These are phyloP conservation scores for Naegleria gruberi DNA, from an alignment of 208 protist species.

Conservation along the genomic window DNA sequence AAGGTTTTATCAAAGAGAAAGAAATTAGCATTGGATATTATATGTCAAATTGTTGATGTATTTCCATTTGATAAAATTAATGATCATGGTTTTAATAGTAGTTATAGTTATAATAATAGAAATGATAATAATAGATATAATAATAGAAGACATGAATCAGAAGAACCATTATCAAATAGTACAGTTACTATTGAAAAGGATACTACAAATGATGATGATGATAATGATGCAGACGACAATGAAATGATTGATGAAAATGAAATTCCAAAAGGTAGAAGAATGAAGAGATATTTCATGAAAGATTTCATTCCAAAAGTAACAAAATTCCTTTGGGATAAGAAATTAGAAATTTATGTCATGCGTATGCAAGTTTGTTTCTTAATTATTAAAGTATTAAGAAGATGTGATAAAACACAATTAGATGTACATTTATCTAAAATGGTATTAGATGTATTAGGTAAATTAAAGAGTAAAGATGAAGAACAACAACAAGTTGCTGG, in stretches of 20 bases:
- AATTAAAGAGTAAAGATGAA: not conserved
- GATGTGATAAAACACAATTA: not conserved
- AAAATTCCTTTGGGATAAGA: not conserved
- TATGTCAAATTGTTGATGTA: not conserved
- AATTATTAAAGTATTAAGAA: slow-evolving; percentile 17
- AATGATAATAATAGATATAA: too few species aligned
- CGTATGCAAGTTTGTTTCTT: not conserved
- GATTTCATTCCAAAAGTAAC: not conserved
- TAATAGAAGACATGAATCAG: too few species aligned
- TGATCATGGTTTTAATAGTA: not conserved
- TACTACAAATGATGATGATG: not conserved
- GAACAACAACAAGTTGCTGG: not conserved
- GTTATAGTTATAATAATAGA: too few species aligned
- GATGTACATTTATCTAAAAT: not conserved
- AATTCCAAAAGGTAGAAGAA: not conserved
- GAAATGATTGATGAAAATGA: not conserved
- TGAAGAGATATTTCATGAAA: not conserved
- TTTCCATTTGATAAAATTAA: not conserved
- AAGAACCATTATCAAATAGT: not conserved
- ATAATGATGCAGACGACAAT: not conserved
- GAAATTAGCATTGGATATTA: not conserved
- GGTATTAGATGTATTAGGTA: not conserved
- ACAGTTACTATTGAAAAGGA: not conserved
- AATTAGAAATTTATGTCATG: not conserved
- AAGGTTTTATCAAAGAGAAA: not conserved